Base-by-base conservation (phyloP, 306 rosid genomes). In the Quercus variabilis region DNA sequence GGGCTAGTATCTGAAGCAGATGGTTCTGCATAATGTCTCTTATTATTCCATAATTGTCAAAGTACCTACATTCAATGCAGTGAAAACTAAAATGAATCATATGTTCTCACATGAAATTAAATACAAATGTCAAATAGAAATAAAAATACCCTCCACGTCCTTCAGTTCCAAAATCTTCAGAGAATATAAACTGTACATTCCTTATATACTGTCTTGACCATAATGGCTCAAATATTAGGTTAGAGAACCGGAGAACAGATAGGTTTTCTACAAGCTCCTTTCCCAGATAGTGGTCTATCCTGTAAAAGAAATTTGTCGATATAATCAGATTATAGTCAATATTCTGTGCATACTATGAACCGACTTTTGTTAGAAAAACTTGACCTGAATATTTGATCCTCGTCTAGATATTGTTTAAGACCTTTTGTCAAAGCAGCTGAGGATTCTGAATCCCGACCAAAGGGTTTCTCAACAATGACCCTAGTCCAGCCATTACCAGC, bases 1-100 rank as follows among this genome's bases (percentile, higher is more conserved):
- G 98, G 43, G 98, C 98, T 52, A 93, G 86, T 72, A 93, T 93
- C 82, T 93, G 98, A 84, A 93, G 98, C 80, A 93, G 89, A 81
- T 93, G 98, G 64, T 93, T 93, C 88, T 93, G 98, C 98, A 93
- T 93, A 73, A 93, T 93, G 77, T 93, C 98, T 83, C 98, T 89
- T 82, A 93, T 91, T 74, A 93, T 93, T 52, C 98, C 98, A 60
- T 91, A 93, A 86, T 91, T 78, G 79, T 93, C 95, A 4, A 93
- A 93, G 83, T 92, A 92, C 93, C 97, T 92, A 73, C 64, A 87
- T 10, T 71, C 38, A 78, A 19, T 17, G 57, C 28, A 79, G 51
- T 4, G 11, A 19, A 77, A 72, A 69, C 7, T 85, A 54, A 80
- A 78, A 79, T 43, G 35, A 55, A 55, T 62, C 72, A 77, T 71